Percentiles rank a stretch among this genome's conserved stretches.
These are phyloP conservation scores for Maudiozyma barnettii DNA, from an alignment of 805 yeast species.

Conservation along the genomic window DNA sequence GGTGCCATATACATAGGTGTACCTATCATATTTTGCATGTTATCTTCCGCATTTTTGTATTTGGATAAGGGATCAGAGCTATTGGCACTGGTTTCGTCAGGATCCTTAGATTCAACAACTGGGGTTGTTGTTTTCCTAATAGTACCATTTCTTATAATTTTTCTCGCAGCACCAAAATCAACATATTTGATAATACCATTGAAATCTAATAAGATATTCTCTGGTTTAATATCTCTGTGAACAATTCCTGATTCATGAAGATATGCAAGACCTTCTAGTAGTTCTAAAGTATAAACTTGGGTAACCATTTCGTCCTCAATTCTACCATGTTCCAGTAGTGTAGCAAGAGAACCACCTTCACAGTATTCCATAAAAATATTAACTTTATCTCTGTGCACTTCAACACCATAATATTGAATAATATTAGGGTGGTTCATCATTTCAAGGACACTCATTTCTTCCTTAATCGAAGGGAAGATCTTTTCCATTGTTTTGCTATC, in stretches of 20 bases:
- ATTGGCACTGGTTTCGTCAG: background rate
- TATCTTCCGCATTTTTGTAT: background rate
- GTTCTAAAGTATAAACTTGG: conserved; percentile 80
- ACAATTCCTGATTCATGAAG: conserved; percentile 90
- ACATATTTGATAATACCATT: conserved; percentile 91
- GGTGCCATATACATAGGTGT: conserved; percentile 99
- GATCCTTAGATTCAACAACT: background rate
- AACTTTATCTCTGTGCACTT: conserved; percentile 91
- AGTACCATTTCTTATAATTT: conserved; percentile 51
- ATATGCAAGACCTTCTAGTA: conserved; percentile 92
- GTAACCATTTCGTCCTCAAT: conserved; percentile 92
- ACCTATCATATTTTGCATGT: conserved; percentile 46
- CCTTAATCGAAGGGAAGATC: conserved; percentile 81
- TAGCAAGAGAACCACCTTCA: conserved; percentile 88
- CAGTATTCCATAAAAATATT: conserved; percentile 97
- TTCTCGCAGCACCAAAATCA: conserved; percentile 97
- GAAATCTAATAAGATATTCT: conserved; percentile 80
- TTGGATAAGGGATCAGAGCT: background rate
- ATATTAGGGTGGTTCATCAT: conserved; percentile 93
- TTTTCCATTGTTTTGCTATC: conserved; percentile 78
- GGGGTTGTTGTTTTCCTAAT: conserved; percentile 12
- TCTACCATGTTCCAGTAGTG: conserved; percentile 79
- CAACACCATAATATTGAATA: conserved; percentile 94
- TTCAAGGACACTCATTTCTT: conserved; percentile 94
- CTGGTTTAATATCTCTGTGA: conserved; percentile 95